These are phyloP conservation scores for Azolla pinnata DNA, from an alignment of 75 land plant genomes.

Conservation along the genomic window DNA sequence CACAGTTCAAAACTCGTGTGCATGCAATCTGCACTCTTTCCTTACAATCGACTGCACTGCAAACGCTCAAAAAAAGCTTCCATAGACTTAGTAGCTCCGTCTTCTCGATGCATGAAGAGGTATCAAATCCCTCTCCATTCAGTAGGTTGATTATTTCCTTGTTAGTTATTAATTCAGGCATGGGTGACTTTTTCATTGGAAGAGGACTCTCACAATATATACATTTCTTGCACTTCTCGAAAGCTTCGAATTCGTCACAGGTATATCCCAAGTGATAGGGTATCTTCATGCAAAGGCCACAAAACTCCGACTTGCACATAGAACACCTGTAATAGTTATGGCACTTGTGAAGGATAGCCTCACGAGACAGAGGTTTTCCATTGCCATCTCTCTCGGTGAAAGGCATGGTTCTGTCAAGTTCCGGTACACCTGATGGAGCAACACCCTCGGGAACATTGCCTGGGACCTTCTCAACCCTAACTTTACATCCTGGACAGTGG, in stretches of 20 bases:
- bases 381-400: conserved; percentile 26
- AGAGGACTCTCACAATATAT: conserved; percentile 16
- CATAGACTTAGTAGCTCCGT: conserved; percentile 19
- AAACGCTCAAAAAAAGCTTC: conserved; percentile 11
- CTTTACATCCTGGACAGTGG: conserved; percentile 27
- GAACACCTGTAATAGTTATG: conserved; percentile 20
- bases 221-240: conserved; percentile 17
- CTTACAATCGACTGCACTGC: conserved; percentile 17
- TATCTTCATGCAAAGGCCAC: conserved; percentile 19
- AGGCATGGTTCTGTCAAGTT: conserved; percentile 30
- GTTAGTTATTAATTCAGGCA: not conserved
- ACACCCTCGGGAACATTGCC: conserved; percentile 22
- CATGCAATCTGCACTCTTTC: conserved; percentile 16
- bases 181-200: not conserved
- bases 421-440: conserved; percentile 31
- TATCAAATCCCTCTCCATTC: conserved; percentile 20
- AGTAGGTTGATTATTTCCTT: conserved; percentile 15
- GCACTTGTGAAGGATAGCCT: conserved; percentile 24
- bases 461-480: conserved; percentile 25
- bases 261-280: conserved; percentile 31
- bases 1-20: conserved; percentile 24
- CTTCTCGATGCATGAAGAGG: conserved; percentile 27
- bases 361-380: conserved; percentile 17
- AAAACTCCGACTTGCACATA: conserved; percentile 21
- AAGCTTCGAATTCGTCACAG: conserved; percentile 24